Percentiles rank a stretch among this genome's conserved stretches.
These are phyloP conservation scores for Diaporthe citrichinensis DNA, from an alignment of 2,329 filamentous ascomycete genomes.

Conservation along the genomic window DNA sequence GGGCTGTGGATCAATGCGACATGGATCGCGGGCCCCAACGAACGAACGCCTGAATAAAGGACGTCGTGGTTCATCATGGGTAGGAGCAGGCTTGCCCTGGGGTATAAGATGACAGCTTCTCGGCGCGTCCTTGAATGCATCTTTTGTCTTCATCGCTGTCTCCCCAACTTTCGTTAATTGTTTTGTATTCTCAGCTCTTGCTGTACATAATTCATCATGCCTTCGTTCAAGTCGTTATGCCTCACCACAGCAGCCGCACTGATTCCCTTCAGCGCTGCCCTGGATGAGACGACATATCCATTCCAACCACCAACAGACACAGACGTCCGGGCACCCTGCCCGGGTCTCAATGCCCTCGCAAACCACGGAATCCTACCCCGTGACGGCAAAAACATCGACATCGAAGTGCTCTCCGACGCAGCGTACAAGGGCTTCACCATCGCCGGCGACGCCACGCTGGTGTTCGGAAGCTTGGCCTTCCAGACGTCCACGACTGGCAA, in stretches of 20 bases:
- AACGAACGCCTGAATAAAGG: background rate
- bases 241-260: conserved; percentile 2
- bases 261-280: conserved; percentile 7
- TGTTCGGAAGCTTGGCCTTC: conserved; percentile 21
- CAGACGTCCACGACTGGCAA: conserved; percentile 29
- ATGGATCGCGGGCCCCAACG: background rate
- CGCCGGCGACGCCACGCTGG: background rate
- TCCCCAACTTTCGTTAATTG: background rate
- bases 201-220: conserved; percentile 2
- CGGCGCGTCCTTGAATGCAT: background rate
- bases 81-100: background rate
- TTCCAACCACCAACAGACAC: conserved; percentile 25
- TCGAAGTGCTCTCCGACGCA: background rate
- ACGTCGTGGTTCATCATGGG: background rate
- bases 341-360: conserved; percentile 29
- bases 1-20: background rate
- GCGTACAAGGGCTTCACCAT: conserved; percentile 5
- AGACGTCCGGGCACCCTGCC: conserved; percentile 30
- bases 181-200: background rate
- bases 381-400: conserved; percentile 30
- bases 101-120: background rate
- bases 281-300: conserved; percentile 30
- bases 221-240: conserved; percentile 16
- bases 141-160: background rate
- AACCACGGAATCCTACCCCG: conserved; percentile 36